These are phyloP conservation scores for Stromatinia cepivora DNA, from an alignment of 2,329 filamentous ascomycete genomes.

Conservation along the genomic window DNA sequence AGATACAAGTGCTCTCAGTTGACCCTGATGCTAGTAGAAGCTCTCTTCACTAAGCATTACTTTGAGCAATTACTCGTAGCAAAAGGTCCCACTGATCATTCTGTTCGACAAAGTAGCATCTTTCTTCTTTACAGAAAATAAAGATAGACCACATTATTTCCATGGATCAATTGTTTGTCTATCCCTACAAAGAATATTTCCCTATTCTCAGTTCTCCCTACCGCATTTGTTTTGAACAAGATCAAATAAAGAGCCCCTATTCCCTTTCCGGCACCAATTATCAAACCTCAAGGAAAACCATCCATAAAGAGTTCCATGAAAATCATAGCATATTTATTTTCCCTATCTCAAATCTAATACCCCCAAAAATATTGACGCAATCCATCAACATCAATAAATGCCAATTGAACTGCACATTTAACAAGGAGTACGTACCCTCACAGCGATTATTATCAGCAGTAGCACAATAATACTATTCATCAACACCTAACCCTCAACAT, in stretches of 20 bases:
- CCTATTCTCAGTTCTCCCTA: background rate
- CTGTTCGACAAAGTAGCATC: too few relatives aligned
- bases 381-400: background rate
- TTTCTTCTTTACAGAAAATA: too few relatives aligned
- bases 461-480: background rate
- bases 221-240: background rate
- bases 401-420: background rate
- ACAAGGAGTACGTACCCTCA: background rate
- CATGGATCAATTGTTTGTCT: too few relatives aligned
- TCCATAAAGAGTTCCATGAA: background rate
- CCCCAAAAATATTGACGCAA: background rate
- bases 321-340: background rate
- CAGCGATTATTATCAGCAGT: background rate
- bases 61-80: too few relatives aligned
- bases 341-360: background rate
- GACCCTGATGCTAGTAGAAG: too few relatives aligned
- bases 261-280: conserved; percentile 1
- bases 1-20: too few relatives aligned
- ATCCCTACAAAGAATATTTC: background rate
- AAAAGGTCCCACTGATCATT: too few relatives aligned
- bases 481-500: background rate
- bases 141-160: background rate
- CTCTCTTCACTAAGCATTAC: too few relatives aligned
- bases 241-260: background rate
- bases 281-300: background rate